Base-by-base conservation (phyloP, 768 basidiomycete genomes). In the Auriculariales sp. region DNA sequence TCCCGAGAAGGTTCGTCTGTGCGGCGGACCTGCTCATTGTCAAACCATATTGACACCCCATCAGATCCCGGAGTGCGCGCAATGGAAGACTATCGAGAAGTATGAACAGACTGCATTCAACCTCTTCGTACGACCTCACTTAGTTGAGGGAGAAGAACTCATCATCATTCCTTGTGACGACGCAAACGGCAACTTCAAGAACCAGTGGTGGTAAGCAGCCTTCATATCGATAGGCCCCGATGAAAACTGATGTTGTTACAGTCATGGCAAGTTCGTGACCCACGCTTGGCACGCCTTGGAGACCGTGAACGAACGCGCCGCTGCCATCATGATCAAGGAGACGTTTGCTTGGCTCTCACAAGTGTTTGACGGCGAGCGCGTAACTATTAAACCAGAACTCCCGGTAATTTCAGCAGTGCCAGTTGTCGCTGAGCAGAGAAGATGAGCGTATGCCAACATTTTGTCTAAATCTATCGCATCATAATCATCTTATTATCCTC, bases 121-220 rank as follows among this genome's bases (percentile, higher is more conserved):
- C 39, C 39, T n/a, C 22, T 19, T n/a, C 19, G 39, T 44, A 4
- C 39, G 39, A 4, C 39, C 39, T 7, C 17, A 19, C 15, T 25
- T 44, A 9, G 27, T 24, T 10, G 39, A 44, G 3, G 39, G 39
- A 5, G 39, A 44, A 15, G 39, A 44, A 11, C 19, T 44, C 7
- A 44, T 44, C 5, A 19, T 44, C 39, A 25, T 44, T 22, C 39
- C 39, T 1, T 44, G 39, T 24, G 27, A 19, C 22, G 39, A 44
- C 12, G 39, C 39, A 12, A 44, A 44, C 39, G 39, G 39, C 39
- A 44, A 44, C 39, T 44, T 44, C 22, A 44, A n/a, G 39, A 44
- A 44, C 19, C 39, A 25, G 4, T 44, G 27, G 12, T 44, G 39
- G 39, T 44, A 15, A 11, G 39, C 15, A 7, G 6, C 15, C 39